Percentiles rank a stretch among this genome's conserved stretches.
These are phyloP conservation scores for Urochloa ruziziensis DNA, from an alignment of 176 grass and related monocot species.

Conservation along the genomic window DNA sequence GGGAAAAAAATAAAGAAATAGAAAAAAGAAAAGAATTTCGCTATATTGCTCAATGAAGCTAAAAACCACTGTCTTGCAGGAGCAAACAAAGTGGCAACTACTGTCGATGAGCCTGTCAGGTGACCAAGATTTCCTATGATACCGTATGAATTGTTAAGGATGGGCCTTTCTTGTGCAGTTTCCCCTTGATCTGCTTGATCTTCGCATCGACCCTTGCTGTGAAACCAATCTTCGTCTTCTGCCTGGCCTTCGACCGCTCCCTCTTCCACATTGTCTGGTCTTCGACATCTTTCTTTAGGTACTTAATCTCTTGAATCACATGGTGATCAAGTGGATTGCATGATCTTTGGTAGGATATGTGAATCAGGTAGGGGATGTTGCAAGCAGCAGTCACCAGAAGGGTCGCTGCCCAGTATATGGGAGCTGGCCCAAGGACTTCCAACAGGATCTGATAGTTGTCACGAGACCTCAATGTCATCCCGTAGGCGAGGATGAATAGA, in stretches of 20 bases:
- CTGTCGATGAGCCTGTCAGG: conserved; percentile 22
- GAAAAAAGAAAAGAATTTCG: conserved; percentile 29
- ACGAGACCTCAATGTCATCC: conserved; percentile 51
- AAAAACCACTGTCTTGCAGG: conserved; percentile 45
- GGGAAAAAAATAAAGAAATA: conserved; percentile 36
- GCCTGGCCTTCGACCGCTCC: conserved; percentile 78
- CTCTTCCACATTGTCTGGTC: conserved; percentile 95
- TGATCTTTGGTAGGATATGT: conserved; percentile 88
- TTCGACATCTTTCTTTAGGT: conserved; percentile 71
- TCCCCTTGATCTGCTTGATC: conserved; percentile 79
- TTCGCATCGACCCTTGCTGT: conserved; percentile 92
- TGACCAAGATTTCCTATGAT: conserved; percentile 40
- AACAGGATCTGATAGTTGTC: conserved; percentile 70
- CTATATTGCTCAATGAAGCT: conserved; percentile 39
- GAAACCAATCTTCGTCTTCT: conserved; percentile 91
- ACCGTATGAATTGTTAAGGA: conserved; percentile 58
- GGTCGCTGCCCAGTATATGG: conserved; percentile 70
- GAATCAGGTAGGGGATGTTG: conserved; percentile 82
- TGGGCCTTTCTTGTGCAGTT: conserved; percentile 72
- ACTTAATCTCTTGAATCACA: conserved; percentile 98
- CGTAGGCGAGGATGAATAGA: conserved; percentile 85
- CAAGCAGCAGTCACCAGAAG: conserved; percentile 77
- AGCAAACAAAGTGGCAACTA: conserved; percentile 45
- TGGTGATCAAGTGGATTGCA: conserved; percentile 93
- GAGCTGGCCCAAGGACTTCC: conserved; percentile 85